A percentile compares a stretch with the other conserved stretches of the same genome.
phyloP scores from a whole-genome alignment of 2,329 filamentous ascomycete species.

The Cladosporium sp. region DNA sequence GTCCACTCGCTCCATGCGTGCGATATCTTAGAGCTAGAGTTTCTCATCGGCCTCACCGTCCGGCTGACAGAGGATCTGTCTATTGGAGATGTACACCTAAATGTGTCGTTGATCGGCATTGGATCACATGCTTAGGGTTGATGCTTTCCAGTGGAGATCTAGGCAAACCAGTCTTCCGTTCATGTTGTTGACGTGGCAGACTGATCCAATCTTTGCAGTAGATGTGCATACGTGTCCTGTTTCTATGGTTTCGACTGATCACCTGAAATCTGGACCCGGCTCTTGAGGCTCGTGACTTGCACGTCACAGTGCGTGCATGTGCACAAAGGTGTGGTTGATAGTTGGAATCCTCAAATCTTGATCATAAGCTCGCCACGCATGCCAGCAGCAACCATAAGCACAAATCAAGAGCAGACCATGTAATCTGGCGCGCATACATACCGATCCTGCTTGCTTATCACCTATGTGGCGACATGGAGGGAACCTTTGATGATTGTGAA shows the following conservation, averaged over 20 bases:
- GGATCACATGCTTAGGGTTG: neutral
- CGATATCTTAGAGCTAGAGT: neutral
- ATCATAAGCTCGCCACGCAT: neutral
- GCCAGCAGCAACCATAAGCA: neutral
- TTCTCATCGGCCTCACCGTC: no score
- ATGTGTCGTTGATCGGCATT: no score
- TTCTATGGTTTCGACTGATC: neutral
- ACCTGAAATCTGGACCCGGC: neutral
- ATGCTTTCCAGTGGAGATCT: neutral
- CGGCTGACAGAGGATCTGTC: neutral
- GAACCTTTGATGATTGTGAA: no score
- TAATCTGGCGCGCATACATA: neutral
- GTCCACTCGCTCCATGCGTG: neutral
- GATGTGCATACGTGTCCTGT: no score
- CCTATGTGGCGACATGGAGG: no score
- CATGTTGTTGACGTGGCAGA: neutral
- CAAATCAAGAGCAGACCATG: fast-evolving
- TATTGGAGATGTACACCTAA: no score
- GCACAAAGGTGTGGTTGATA: no score
- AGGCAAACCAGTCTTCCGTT: neutral
- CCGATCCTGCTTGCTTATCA: no score
- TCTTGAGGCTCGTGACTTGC: neutral
- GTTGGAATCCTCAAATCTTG: neutral
- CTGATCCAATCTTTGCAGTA: neutral
- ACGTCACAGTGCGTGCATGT: no score